Evolutionary conservation across 2,329 filamentous ascomycete species (phyloP).

Genomic region (Alternaria arborescens): DNA sequence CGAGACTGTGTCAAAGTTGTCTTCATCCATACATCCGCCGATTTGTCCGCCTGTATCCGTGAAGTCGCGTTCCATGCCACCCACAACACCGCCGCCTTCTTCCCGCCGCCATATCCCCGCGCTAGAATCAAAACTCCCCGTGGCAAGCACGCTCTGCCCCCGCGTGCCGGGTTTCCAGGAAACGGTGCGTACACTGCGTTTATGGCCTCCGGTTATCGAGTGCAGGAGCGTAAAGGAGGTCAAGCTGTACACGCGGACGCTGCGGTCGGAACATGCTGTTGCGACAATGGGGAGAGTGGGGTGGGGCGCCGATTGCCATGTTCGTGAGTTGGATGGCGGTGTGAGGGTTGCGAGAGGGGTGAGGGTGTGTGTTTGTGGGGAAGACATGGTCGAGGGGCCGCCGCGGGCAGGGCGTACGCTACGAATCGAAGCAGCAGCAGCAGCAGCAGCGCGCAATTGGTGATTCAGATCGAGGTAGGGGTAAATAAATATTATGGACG

Average conservation of each 20-base stretch:
- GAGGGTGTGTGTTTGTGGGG: slow-evolving; percentile 37
- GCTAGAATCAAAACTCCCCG: slow-evolving; percentile 91
- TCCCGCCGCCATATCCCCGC: slow-evolving; percentile 75
- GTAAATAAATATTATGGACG: not conserved
- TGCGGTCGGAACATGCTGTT: slow-evolving; percentile 85
- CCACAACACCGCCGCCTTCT: slow-evolving; percentile 68
- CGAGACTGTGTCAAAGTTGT: too few relatives aligned
- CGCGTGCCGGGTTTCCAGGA: slow-evolving; percentile 82
- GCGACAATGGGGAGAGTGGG: slow-evolving; percentile 87
- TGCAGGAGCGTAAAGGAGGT: slow-evolving; percentile 80
- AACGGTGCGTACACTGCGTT: slow-evolving; percentile 83
- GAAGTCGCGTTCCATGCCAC: slow-evolving; percentile 46
- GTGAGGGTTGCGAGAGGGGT: slow-evolving; percentile 61
- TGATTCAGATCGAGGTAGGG: not conserved
- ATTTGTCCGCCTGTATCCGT: slow-evolving; percentile 17
- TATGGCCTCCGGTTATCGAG: slow-evolving; percentile 84
- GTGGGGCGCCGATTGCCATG: slow-evolving; percentile 87
- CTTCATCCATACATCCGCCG: too few relatives aligned
- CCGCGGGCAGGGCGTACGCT: not conserved
- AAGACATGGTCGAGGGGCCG: slow-evolving; percentile 28
- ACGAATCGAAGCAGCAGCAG: not conserved
- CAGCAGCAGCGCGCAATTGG: not conserved
- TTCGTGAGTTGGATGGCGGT: slow-evolving; percentile 67
- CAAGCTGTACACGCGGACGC: slow-evolving; percentile 88
- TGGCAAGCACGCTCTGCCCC: slow-evolving; percentile 77